phyloP scores from a whole-genome alignment of 1,284 basidiomycete genomes.

The Bondarzewia mesenterica region DNA sequence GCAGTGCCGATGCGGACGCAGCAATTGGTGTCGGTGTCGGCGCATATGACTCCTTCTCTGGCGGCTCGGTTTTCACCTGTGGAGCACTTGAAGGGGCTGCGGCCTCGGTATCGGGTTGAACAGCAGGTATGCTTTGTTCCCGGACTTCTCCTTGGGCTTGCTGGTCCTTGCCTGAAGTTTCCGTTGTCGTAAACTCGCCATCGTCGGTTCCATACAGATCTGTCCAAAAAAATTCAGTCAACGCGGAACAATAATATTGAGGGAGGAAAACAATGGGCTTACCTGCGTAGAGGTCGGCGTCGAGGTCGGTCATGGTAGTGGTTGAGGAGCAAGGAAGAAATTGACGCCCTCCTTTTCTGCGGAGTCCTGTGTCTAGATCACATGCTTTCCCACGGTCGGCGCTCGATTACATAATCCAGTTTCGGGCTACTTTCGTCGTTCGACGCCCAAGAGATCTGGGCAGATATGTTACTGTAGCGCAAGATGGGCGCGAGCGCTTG shows the following conservation, averaged over 20 bases:
- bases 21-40: background rate
- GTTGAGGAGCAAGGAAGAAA: conserved; percentile 13
- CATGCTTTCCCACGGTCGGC: conserved; percentile 10
- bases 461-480: too few relatives aligned
- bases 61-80: conserved; percentile 14
- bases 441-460: too few relatives aligned
- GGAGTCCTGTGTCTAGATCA: background rate
- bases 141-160: conserved; percentile 16
- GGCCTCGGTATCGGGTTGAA: background rate
- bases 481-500: too few relatives aligned
- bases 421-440: background rate
- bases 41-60: background rate
- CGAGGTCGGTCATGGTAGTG: conserved; percentile 60
- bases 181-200: conserved; percentile 41
- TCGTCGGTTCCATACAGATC: conserved; percentile 80
- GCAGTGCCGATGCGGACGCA: background rate
- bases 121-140: conserved; percentile 18
- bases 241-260: background rate
- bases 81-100: background rate
- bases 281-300: conserved; percentile 82
- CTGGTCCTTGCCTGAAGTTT: conserved; percentile 30
- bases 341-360: conserved; percentile 16
- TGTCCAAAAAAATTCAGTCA: conserved; percentile 19
- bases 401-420: background rate
- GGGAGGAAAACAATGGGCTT: conserved; percentile 15